These are phyloP conservation scores for Rhynchosporium graminicola DNA, from an alignment of 2,329 filamentous ascomycete genomes.

Conservation along the genomic window DNA sequence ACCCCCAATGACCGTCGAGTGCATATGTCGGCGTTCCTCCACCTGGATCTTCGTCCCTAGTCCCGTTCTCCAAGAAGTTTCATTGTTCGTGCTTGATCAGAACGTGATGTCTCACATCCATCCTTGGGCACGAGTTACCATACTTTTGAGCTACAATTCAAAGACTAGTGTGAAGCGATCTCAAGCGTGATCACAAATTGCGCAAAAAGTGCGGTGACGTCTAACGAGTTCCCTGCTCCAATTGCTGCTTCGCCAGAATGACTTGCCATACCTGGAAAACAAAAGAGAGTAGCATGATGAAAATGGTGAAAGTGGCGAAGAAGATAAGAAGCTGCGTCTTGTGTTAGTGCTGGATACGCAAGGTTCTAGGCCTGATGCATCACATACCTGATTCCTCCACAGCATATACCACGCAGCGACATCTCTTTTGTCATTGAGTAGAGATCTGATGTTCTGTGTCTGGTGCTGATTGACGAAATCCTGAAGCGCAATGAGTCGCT, in stretches of 20 bases:
- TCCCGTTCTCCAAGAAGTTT: too few species aligned
- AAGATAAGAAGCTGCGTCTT: slow-evolving; percentile 7
- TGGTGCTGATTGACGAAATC: slow-evolving; percentile 17
- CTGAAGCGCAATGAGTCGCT: slow-evolving; percentile 26
- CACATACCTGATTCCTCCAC: slow-evolving; percentile 17
- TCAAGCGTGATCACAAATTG: neutral
- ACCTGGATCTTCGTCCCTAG: too few species aligned
- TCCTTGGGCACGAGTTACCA: too few species aligned
- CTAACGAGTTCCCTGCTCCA: slow-evolving; percentile 9
- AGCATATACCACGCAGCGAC: slow-evolving; percentile 21
- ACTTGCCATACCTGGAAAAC: slow-evolving; percentile 17
- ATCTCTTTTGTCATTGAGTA: slow-evolving; percentile 25
- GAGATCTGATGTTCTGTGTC: slow-evolving; percentile 9
- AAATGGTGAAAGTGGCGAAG: slow-evolving; percentile 16
- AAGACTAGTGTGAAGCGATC: neutral
- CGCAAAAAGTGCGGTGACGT: neutral
- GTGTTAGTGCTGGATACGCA: neutral
- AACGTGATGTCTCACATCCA: too few species aligned
- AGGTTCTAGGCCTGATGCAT: neutral
- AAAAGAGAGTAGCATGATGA: slow-evolving; percentile 17
- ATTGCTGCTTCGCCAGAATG: slow-evolving; percentile 16
- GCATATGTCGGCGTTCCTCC: too few species aligned
- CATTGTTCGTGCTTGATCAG: too few species aligned
- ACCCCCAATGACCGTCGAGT: too few species aligned
- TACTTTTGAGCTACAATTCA: neutral